Evolutionary conservation across 352 stramenopile genomes (phyloP).

Genomic region (Phytophthora nicotianae): DNA sequence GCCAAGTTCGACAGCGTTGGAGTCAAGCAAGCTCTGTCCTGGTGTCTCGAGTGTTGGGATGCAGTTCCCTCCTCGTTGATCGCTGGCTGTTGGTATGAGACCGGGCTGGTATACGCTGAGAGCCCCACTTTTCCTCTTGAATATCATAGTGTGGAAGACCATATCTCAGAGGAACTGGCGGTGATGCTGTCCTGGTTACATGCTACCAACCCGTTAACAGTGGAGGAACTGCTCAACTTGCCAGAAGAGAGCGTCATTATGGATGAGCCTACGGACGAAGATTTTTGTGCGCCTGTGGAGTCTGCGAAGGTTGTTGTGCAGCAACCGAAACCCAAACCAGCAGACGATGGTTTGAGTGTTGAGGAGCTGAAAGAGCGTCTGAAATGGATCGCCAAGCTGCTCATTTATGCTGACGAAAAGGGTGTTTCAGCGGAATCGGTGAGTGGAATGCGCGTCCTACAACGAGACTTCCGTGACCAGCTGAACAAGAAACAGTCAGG

Average conservation of each 20-base stretch:
- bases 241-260: constrained; percentile 36
- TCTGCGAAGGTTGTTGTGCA: constrained; percentile 7
- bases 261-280: constrained; percentile 34
- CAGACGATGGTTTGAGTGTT: constrained; percentile 16
- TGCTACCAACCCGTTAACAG: constrained; percentile 13
- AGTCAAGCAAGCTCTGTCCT: constrained; percentile 29
- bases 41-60: constrained; percentile 32
- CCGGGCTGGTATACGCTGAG: constrained; percentile 17
- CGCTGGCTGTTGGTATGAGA: constrained; percentile 22
- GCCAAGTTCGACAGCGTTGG: constrained; percentile 29
- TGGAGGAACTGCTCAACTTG: constrained; percentile 34
- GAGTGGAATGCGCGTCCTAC: constrained; percentile 34
- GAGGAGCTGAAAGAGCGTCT: constrained; percentile 35
- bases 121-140: not conserved
- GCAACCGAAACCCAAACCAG: not conserved
- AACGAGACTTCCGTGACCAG: constrained; percentile 35
- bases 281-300: constrained; percentile 31
- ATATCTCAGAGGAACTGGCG: constrained; percentile 26
- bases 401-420: constrained; percentile 36
- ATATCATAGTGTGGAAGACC: constrained; percentile 10
- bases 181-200: constrained; percentile 35
- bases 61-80: constrained; percentile 26
- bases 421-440: constrained; percentile 23
- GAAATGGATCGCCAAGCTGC: constrained; percentile 38
- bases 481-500: constrained; percentile 24